These are phyloP conservation scores for Mycena chlorophos DNA, from an alignment of 768 basidiomycete species.

Conservation along the genomic window DNA sequence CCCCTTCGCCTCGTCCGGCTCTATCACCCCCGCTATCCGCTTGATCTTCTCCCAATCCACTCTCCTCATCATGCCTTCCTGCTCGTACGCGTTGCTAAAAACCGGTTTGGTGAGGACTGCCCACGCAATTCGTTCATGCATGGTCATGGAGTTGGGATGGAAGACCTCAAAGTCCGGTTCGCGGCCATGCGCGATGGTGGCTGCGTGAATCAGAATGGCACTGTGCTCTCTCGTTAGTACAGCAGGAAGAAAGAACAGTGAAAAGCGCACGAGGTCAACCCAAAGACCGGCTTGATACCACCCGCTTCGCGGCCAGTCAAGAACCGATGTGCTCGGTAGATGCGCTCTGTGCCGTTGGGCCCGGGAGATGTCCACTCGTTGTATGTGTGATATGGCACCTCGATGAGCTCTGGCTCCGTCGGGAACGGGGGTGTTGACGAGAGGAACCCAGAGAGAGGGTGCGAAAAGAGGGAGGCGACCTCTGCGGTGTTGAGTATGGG, in stretches of 20 bases:
- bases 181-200: slow-evolving; percentile 46
- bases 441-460: slow-evolving; percentile 76
- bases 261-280: slow-evolving; percentile 75
- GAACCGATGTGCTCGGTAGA: slow-evolving; percentile 71
- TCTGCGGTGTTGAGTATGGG: slow-evolving; percentile 80
- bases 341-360: slow-evolving; percentile 36
- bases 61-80: slow-evolving; percentile 32
- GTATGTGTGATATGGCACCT: slow-evolving; percentile 66
- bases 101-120: slow-evolving; percentile 38
- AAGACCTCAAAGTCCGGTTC: slow-evolving; percentile 46
- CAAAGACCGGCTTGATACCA: slow-evolving; percentile 87
- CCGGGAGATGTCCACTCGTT: slow-evolving; percentile 52
- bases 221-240: slow-evolving; percentile 33
- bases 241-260: neutral
- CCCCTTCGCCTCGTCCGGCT: neutral
- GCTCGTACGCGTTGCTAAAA: slow-evolving; percentile 40
- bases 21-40: slow-evolving; percentile 3
- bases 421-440: slow-evolving; percentile 58
- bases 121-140: slow-evolving; percentile 45
- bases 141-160: slow-evolving; percentile 35
- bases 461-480: slow-evolving; percentile 82
- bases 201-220: slow-evolving; percentile 46
- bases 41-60: slow-evolving; percentile 30
- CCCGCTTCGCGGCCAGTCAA: slow-evolving; percentile 83
- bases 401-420: slow-evolving; percentile 50